A percentile compares a stretch with the other conserved stretches of the same genome.
Conservation (phyloP, 768 basidiomycete species). For the Podaxis rugospora region DNA sequence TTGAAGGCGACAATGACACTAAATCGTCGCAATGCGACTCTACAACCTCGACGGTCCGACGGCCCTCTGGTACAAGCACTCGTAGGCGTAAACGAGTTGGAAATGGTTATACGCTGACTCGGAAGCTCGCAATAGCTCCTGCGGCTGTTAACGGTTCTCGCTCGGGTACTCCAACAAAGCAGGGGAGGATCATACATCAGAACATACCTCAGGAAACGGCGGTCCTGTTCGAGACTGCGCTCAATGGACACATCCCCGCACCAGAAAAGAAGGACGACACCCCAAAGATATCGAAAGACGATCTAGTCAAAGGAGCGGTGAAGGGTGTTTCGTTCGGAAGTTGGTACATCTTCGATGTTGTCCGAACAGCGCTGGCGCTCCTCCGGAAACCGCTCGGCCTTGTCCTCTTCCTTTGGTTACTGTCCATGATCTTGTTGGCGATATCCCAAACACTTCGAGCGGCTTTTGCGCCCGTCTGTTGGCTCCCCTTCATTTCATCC, state of each 20-base stretch:
- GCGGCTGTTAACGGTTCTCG: background rate
- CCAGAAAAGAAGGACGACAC: background rate
- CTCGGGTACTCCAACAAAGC: background rate
- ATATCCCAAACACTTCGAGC: constrained; percentile 40
- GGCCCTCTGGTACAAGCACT: background rate
- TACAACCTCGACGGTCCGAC: background rate
- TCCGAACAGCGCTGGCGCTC: constrained; percentile 40
- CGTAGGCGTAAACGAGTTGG: constrained; percentile 8
- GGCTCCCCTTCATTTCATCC: constrained; percentile 53
- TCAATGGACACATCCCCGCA: background rate
- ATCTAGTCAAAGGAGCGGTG: constrained; percentile 25
- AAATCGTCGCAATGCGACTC: background rate
- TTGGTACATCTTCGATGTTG: constrained; percentile 44
- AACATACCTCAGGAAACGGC: background rate
- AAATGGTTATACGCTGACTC: background rate
- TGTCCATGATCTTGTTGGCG: constrained; percentile 38
- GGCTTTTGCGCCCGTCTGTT: constrained; percentile 55
- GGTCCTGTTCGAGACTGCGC: background rate
- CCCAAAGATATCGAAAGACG: constrained; percentile 19
- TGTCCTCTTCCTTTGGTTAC: constrained; percentile 46
- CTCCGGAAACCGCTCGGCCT: constrained; percentile 55
- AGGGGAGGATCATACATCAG: background rate
- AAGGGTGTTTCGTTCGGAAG: constrained; percentile 25
- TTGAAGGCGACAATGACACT: background rate
- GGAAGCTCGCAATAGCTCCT: background rate